Base-by-base conservation (phyloP, 768 basidiomycete species). In the Russula foetens region DNA sequence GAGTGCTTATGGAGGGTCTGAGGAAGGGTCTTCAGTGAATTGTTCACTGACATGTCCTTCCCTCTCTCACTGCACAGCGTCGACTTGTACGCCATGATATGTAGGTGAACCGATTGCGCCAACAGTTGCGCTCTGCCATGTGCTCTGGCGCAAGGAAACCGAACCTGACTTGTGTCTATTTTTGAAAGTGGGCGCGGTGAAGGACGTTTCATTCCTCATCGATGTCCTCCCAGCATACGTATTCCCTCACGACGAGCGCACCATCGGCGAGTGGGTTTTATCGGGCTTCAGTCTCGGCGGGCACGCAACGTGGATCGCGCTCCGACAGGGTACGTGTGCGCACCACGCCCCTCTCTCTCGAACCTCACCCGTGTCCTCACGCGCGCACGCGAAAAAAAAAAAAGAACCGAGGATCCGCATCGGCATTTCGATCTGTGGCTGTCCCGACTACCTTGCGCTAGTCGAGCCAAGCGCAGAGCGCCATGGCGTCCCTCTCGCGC, bases 281-380 rank as follows among this genome's bases (percentile, higher is more conserved):
- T 79, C 82, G 0, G 93, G 93, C 0, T 77, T 87, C 65, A 90
- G 87, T 62, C 81, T 97, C 0, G 93, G 92, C 0, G 92, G 92
- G 0, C 92, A 97, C 69, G 79, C 90, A 0, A 78, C 88, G 0
- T 95, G 92, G 92, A 77, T 88, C 31, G 75, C 78, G 2, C 78
- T 91, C 7, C 67, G 68, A n/a, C 68, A 77, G 47, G 81, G 81
- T 81, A 4, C 28, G 23, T 23, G n/a, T 74, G 75, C n/a, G n/a
- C 79, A 75, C 17, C 38, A 14, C 33, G 35, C 6, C n/a, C n/a
- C n/a, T n/a, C n/a, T n/a, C 11, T 23, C 21, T 33, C n/a, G n/a
- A n/a, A n/a, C n/a, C 48, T 21, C 29, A 9, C 69, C 17, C 69
- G 50, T 6, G 11, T 15, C 26, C 39, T 3, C 7, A 41, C 39